Base-by-base conservation (phyloP, 352 stramenopile genomes). In the Globisporangium rhizosaccharum region DNA sequence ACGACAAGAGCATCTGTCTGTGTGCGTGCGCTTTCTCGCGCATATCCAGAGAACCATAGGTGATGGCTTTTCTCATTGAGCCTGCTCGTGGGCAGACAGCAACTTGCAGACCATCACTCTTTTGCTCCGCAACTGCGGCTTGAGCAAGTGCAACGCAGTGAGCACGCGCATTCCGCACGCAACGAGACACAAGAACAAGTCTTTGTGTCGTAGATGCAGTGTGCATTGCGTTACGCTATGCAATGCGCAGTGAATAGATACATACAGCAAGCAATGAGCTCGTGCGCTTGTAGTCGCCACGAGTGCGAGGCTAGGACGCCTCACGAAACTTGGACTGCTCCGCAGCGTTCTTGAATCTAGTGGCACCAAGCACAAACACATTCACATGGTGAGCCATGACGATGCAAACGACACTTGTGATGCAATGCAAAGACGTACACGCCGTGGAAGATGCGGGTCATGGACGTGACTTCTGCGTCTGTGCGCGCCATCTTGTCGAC, bases 361-460 rank as follows among this genome's bases (percentile, higher is more conserved):
- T 23, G 17, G 23, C 37, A 14, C 49, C 25, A 17, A 33, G 4
- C 30, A 53, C 42, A 41, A 8, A 25, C 12, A 45, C 12, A 5
- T 8, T 15, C 12, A 12, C 39, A 45, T 45, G 15, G 17, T 39
- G 15, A 41, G 37, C 30, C 11, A 17, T 23, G 23, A 23, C 23
- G 23, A 23, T 23, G 23, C 23, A 23, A 23, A 23, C 23, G 23
- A 23, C 23, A 23, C 23, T 23, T 36, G 9, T 9, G 30, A 36
- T 36, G 30, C 9, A 36, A 36, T 36, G 30, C 9, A 36, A 36
- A 36, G 15, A 75, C 78, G 56, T 65, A 91, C 82, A 87, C 79
- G 58, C 77, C 70, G 45, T 91, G 82, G 67, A 91, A 91, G 64
- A 88, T 88, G 50, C 72, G 70, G 53, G 79, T 80, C 82, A 91